phyloP scores from a whole-genome alignment of 176 grass and related monocot genomes.

The Oryza meridionalis region DNA sequence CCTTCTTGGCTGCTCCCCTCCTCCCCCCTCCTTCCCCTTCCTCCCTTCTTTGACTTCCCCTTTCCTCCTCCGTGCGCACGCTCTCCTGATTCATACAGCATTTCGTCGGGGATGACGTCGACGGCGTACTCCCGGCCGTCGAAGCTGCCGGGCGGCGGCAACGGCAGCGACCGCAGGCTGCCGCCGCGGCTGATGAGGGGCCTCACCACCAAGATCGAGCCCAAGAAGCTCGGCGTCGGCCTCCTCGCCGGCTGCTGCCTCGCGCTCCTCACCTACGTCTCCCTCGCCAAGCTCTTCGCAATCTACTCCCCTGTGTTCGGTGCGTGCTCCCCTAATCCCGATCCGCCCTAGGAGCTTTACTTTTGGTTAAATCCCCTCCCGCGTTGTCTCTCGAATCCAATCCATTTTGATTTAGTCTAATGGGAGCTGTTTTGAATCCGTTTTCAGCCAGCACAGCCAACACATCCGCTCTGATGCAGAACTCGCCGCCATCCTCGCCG shows the following conservation, averaged over 20 bases:
- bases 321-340: not conserved
- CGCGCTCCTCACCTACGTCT: slow-evolving; percentile 70
- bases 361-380: not conserved
- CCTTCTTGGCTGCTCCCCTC: not conserved
- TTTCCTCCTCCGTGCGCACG: not conserved
- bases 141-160: slow-evolving; percentile 26
- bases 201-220: slow-evolving; percentile 60
- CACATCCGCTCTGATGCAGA: slow-evolving; percentile 46
- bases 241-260: slow-evolving; percentile 65
- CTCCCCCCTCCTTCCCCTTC: not conserved
- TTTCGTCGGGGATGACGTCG: slow-evolving; percentile 31
- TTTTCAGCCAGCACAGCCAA: slow-evolving; percentile 49
- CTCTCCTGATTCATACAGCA: not conserved
- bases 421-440: not conserved
- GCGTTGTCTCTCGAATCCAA: not conserved
- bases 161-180: slow-evolving; percentile 21
- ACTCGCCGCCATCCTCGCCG: slow-evolving; percentile 18
- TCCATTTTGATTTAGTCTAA: not conserved
- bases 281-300: slow-evolving; percentile 69
- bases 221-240: slow-evolving; percentile 65
- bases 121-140: slow-evolving; percentile 51
- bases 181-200: slow-evolving; percentile 39
- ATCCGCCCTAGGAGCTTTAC: not conserved
- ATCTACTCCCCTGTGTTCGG: slow-evolving; percentile 77
- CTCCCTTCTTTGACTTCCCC: not conserved